phyloP scores from a whole-genome alignment of 129 eudicot species.

The Flaveria linearis region DNA sequence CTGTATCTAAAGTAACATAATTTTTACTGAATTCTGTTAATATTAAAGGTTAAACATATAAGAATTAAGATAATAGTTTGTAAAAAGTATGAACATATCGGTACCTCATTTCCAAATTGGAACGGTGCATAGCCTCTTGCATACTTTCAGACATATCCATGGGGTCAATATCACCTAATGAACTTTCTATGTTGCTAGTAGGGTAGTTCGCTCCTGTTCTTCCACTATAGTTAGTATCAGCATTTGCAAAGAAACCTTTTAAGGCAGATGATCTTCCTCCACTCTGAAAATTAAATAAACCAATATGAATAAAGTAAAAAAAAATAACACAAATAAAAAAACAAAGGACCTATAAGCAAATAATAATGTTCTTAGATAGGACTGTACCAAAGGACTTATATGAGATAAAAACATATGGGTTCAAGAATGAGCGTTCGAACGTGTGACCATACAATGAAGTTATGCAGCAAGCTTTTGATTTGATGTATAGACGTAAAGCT shows the following conservation, averaged over 20 bases:
- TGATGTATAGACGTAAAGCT: not conserved
- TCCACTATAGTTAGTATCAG: conserved; percentile 53
- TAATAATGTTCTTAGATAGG: not conserved
- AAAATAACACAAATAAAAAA: not conserved
- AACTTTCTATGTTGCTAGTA: conserved; percentile 42
- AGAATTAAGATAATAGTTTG: not conserved
- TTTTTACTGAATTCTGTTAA: not conserved
- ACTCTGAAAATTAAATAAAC: conserved; percentile 41
- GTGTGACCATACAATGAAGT: conserved; percentile 5
- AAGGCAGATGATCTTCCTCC: conserved; percentile 65
- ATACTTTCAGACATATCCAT: conserved; percentile 98
- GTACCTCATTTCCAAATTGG: conserved; percentile 96
- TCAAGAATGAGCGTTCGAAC: not conserved
- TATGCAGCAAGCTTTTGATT: not conserved
- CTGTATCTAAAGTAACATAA: not conserved
- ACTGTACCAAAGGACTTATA: not conserved
- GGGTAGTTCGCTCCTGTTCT: conserved; percentile 46
- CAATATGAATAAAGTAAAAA: conserved; percentile 10
- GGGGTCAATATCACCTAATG: conserved; percentile 71
- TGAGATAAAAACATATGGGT: not conserved
- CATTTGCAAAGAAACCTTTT: conserved; percentile 73
- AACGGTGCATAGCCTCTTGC: conserved; percentile 98
- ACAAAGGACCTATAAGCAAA: conserved; percentile 22
- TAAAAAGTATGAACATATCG: conserved; percentile 31
- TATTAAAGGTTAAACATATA: conserved; percentile 6